Evolutionary conservation across 2,329 filamentous ascomycete species (phyloP), one percentile per base, ranked within the genome.

Genomic region (Phyllosticta paracitricarpa): DNA sequence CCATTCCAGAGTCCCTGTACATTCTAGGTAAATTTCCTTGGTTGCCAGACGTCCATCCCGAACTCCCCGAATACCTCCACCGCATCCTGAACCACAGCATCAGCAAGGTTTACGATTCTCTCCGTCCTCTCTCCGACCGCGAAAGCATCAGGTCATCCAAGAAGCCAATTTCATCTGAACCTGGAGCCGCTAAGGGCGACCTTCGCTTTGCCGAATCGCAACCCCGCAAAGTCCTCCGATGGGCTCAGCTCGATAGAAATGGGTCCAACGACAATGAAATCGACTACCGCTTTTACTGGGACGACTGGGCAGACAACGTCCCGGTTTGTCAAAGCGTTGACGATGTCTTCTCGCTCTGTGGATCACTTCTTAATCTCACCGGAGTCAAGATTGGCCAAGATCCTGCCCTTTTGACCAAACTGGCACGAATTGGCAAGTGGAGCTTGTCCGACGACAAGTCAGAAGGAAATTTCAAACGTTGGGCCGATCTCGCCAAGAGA

Each of bases 231-330:
- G 54, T 56, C 22, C 65, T 77, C 88, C 84, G 89, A 64, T 97
- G 93, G 93, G 89, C 91, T 4, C 87, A 88, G 67, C 84, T 91
- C 4, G 92, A 96, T 67, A 86, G 84, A 66, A 82, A 82, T 65
- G 86, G 86, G 60, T 58, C 56, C 3, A 58, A 58, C 51, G 59
- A 58, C n/a, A 52, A 52, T 9, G 86, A 87, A 22, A 81, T 82
- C n/a, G 81, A 89, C 58, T 97, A 97, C 72, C 85, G 89, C 35
- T 97, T 95, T 71, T 99, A 99, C 73, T 97, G 94, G 86, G 91
- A 96, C 63, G 94, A 97, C 67, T 99, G 94, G 94, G 82, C 86
- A 2, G 93, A 97, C 73, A 96, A 94, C 65, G 82, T 99, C 54
- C 95, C 94, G 0, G 78, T 96, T 22, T 99, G 94, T 70, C 92